Conservation (phyloP, 1,284 basidiomycete genomes). For the Ustilago loliicola region DNA sequence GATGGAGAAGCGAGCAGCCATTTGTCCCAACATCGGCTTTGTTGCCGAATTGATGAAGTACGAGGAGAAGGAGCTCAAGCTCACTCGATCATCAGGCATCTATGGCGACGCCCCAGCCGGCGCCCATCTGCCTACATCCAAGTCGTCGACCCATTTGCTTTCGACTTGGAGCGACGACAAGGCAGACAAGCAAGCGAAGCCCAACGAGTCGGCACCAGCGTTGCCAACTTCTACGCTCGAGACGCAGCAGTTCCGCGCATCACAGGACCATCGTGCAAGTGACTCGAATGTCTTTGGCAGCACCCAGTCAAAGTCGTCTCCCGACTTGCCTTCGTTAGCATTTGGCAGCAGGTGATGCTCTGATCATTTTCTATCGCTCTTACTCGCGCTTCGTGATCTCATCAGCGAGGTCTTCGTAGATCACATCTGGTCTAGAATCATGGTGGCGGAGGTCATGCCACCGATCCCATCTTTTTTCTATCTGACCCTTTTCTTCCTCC, state of each 20-base stretch:
- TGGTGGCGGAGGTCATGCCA: neutral
- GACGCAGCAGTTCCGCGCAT: neutral
- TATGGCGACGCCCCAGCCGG: slow-evolving; percentile 15
- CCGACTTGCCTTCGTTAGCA: slow-evolving; percentile 25
- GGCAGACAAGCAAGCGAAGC: neutral
- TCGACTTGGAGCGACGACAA: neutral
- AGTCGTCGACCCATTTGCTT: slow-evolving; percentile 17
- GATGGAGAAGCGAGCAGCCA: slow-evolving; percentile 86
- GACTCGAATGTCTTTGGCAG: neutral
- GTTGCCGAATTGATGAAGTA: slow-evolving; percentile 96
- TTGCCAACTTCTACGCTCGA: slow-evolving; percentile 7
- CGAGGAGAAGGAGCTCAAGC: slow-evolving; percentile 76
- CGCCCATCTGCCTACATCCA: neutral
- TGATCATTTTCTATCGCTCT: too few relatives aligned
- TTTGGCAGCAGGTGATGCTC: slow-evolving; percentile 10
- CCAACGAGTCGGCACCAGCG: slow-evolving; percentile 7
- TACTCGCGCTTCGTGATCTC: neutral
- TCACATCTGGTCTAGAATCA: too few relatives aligned
- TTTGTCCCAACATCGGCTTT: slow-evolving; percentile 98
- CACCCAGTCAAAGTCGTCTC: slow-evolving; percentile 32
- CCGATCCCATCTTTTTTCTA: neutral
- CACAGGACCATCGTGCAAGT: neutral
- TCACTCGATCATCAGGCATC: slow-evolving; percentile 42
- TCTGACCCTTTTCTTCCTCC: too few relatives aligned
- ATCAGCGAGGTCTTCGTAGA: neutral